Percentiles rank a stretch among this genome's conserved stretches.
phyloP scores from a whole-genome alignment of 176 grass and related monocot genomes.

The Melocanna baccifera region DNA sequence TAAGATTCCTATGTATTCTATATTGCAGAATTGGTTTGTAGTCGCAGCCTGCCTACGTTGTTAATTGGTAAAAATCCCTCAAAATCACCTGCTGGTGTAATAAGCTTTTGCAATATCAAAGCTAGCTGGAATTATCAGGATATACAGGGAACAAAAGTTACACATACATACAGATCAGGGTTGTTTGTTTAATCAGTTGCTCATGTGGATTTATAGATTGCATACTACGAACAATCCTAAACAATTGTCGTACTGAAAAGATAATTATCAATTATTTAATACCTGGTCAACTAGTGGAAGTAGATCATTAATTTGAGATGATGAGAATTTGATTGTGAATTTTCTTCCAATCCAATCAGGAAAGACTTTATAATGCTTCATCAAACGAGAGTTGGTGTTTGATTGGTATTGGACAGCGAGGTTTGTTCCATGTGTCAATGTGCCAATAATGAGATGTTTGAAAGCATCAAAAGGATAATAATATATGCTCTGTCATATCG shows the following conservation, averaged over 20 bases:
- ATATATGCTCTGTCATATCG: slow-evolving; percentile 26
- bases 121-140: background rate
- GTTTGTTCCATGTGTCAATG: background rate
- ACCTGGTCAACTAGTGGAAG: slow-evolving; percentile 11
- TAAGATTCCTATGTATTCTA: background rate
- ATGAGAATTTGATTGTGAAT: slow-evolving; percentile 3
- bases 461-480: slow-evolving; percentile 26
- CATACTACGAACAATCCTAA: background rate
- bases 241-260: background rate
- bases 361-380: background rate
- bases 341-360: background rate
- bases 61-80: background rate
- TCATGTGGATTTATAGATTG: background rate
- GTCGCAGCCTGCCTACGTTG: background rate
- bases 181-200: background rate
- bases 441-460: slow-evolving; percentile 45
- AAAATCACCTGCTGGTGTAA: background rate
- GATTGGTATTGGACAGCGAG: background rate
- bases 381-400: slow-evolving; percentile 5
- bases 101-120: background rate
- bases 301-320: background rate
- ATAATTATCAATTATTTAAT: background rate
- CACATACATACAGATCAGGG: background rate
- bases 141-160: too few relatives aligned
- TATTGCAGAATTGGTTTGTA: background rate